Evolutionary conservation across 1,284 basidiomycete genomes (phyloP).

Genomic region (Inonotus hispidus): DNA sequence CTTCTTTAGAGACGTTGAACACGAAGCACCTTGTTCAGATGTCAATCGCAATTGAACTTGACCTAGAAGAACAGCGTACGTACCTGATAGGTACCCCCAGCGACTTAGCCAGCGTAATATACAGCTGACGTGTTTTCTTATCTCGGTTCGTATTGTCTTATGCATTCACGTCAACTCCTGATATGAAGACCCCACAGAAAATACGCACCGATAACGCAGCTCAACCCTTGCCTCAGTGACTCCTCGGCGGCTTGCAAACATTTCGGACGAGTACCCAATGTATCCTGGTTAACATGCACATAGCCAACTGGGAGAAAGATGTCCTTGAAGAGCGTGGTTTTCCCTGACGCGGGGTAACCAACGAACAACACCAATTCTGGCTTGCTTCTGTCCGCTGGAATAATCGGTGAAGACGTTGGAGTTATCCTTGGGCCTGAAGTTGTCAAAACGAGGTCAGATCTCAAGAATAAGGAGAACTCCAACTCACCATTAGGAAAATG

Average conservation of each 20-base stretch:
- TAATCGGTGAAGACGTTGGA: constrained; percentile 58
- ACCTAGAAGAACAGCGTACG: constrained; percentile 13
- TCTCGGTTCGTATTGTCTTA: constrained; percentile 87
- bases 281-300: constrained; percentile 84
- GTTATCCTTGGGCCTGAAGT: constrained; percentile 47
- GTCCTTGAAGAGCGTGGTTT: constrained; percentile 72
- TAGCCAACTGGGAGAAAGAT: constrained; percentile 72
- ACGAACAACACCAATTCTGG: constrained; percentile 78
- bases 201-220: constrained; percentile 71
- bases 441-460: neutral
- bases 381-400: constrained; percentile 33
- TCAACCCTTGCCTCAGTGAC: constrained; percentile 48
- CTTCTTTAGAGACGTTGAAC: constrained; percentile 66
- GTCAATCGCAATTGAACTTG: neutral
- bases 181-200: neutral
- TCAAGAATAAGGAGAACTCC: neutral
- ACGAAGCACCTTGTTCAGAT: constrained; percentile 52
- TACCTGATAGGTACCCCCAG: constrained; percentile 54
- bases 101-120: constrained; percentile 60
- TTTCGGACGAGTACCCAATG: constrained; percentile 63
- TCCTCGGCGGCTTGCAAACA: constrained; percentile 66
- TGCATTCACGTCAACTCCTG: neutral
- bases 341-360: constrained; percentile 84
- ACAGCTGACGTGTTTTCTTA: constrained; percentile 58
- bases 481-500: constrained; percentile 19